A percentile compares a stretch with the other conserved stretches of the same genome.
These are phyloP conservation scores for Psilocybe sp. DNA, from an alignment of 768 basidiomycete species.

Conservation along the genomic window DNA sequence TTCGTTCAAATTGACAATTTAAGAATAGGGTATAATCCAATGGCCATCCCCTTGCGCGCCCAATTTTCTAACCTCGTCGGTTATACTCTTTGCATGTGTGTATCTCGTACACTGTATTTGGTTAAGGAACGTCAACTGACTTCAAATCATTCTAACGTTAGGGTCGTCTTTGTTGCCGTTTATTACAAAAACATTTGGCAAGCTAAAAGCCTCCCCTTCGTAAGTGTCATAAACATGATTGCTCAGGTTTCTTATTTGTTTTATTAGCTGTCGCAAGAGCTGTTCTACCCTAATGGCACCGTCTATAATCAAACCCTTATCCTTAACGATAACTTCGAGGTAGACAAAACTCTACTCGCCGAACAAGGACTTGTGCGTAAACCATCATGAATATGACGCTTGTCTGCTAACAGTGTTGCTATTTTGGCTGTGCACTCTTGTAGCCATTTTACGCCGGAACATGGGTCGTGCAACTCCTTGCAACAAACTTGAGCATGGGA, in stretches of 20 bases:
- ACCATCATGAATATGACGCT: background rate
- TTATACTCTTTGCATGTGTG: slow-evolving; percentile 47
- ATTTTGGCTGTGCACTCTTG: background rate
- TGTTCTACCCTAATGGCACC: slow-evolving; percentile 47
- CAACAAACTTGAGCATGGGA: slow-evolving; percentile 44
- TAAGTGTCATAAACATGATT: slow-evolving; percentile 5
- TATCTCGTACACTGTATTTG: background rate
- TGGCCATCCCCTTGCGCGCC: slow-evolving; percentile 51
- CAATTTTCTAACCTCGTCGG: slow-evolving; percentile 48
- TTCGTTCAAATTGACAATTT: background rate
- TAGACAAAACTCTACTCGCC: slow-evolving; percentile 36
- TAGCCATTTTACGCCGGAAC: slow-evolving; percentile 47
- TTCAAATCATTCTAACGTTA: slow-evolving; percentile 4
- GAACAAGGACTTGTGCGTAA: slow-evolving; percentile 36
- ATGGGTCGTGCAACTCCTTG: slow-evolving; percentile 42
- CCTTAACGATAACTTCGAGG: slow-evolving; percentile 40
- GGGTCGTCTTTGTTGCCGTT: slow-evolving; percentile 44
- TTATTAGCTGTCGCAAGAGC: slow-evolving; percentile 46
- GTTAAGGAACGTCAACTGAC: background rate
- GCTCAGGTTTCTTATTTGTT: slow-evolving; percentile 20
- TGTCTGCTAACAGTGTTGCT: no score
- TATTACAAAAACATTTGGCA: slow-evolving; percentile 57
- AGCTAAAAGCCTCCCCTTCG: slow-evolving; percentile 31
- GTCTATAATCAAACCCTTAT: slow-evolving; percentile 46
- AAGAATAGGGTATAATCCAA: slow-evolving; percentile 32